These are phyloP conservation scores for Stachybotrys echinatus DNA, from an alignment of 2,329 filamentous ascomycete species.

Conservation along the genomic window DNA sequence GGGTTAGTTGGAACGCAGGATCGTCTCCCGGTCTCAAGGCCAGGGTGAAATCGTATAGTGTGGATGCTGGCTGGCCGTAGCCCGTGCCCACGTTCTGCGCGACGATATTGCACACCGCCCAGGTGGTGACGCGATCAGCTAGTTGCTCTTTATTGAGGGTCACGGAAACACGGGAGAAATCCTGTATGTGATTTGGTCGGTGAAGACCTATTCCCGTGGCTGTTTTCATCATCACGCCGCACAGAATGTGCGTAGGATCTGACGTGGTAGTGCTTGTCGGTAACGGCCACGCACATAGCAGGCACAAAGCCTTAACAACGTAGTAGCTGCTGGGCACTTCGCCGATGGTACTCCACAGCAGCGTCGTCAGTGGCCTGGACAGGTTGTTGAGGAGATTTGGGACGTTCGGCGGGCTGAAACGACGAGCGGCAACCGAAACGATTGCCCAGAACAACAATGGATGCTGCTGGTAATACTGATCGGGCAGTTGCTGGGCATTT, in stretches of 20 bases:
- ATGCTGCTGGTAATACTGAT: slow-evolving; percentile 72
- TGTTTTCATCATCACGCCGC: slow-evolving; percentile 81
- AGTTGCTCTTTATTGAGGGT: slow-evolving; percentile 76
- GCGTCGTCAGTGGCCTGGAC: slow-evolving; percentile 60
- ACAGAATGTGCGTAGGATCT: slow-evolving; percentile 76
- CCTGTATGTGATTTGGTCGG: slow-evolving; percentile 74
- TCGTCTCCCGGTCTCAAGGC: slow-evolving; percentile 55
- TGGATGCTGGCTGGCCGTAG: slow-evolving; percentile 76
- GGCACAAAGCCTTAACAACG: slow-evolving; percentile 74
- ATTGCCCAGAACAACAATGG: slow-evolving; percentile 84
- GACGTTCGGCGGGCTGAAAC: slow-evolving; percentile 53
- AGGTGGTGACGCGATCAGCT: slow-evolving; percentile 72
- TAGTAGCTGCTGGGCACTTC: slow-evolving; percentile 75
- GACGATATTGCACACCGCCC: slow-evolving; percentile 82
- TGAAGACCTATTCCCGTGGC: slow-evolving; percentile 80
- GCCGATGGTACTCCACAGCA: slow-evolving; percentile 73
- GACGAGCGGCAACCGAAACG: slow-evolving; percentile 67
- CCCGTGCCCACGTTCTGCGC: slow-evolving; percentile 78
- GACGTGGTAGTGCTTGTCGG: slow-evolving; percentile 76
- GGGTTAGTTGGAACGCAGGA: slow-evolving; percentile 51
- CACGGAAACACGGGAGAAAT: slow-evolving; percentile 71
- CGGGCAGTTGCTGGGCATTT: slow-evolving; percentile 59
- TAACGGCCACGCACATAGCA: slow-evolving; percentile 77
- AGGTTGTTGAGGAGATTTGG: slow-evolving; percentile 61
- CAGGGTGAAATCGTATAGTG: slow-evolving; percentile 70